phyloP scores from a whole-genome alignment of 495 filamentous ascomycete genomes.

The Neurospora pannonica region DNA sequence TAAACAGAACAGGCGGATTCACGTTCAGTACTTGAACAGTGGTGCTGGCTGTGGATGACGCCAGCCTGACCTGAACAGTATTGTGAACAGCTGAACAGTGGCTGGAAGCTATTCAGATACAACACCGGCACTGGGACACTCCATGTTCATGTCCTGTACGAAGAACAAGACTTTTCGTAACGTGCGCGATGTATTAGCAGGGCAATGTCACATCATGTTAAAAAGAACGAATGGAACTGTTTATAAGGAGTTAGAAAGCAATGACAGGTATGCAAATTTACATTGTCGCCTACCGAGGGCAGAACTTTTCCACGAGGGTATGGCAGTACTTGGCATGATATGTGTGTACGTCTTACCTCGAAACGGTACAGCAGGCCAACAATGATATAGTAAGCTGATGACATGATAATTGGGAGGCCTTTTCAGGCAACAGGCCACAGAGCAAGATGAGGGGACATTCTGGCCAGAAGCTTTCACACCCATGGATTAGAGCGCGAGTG shows the following conservation, averaged over 20 bases:
- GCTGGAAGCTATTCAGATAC: neutral
- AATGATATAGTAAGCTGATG: neutral
- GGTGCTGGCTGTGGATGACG: neutral
- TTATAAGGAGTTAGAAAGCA: neutral
- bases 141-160: neutral
- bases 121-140: neutral
- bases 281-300: neutral
- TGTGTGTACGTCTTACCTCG: neutral
- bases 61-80: neutral
- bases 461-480: neutral
- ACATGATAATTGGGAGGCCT: neutral
- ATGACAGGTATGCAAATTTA: neutral
- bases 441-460: neutral
- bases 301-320: neutral
- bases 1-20: neutral
- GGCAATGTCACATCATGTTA: neutral
- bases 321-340: neutral
- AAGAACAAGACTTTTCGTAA: neutral
- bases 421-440: neutral
- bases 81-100: neutral
- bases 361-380: neutral
- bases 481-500: neutral
- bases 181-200: neutral
- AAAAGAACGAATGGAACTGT: neutral
- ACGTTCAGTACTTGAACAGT: neutral